phyloP scores from a whole-genome alignment of 768 basidiomycete genomes.

The Agaricus bisporus region DNA sequence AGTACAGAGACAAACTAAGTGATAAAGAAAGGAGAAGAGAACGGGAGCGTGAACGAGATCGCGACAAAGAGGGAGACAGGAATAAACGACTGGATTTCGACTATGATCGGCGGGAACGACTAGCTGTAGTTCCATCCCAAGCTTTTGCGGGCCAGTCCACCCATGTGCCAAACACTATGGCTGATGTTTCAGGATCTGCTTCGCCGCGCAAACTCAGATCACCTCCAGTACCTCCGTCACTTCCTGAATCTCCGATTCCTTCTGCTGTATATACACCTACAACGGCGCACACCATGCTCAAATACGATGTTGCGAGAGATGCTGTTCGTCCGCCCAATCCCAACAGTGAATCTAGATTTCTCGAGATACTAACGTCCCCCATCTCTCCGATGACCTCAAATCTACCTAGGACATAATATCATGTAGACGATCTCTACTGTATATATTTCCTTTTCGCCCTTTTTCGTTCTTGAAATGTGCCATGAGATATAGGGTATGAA shows the following conservation, averaged over 20 bases:
- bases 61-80: constrained; percentile 12
- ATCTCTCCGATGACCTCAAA: not conserved
- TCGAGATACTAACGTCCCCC: constrained; percentile 9
- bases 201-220: not conserved
- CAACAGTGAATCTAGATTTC: constrained; percentile 5
- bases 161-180: not conserved
- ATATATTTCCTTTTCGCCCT: not conserved
- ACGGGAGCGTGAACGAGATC: constrained; percentile 10
- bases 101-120: constrained; percentile 10
- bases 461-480: no score
- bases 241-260: not conserved
- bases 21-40: constrained; percentile 10
- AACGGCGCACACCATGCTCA: not conserved
- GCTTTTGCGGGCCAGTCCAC: not conserved
- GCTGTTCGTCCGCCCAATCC: constrained; percentile 1
- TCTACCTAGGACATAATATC: not conserved
- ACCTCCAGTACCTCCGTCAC: not conserved
- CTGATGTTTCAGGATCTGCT: not conserved
- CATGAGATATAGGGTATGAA: no score
- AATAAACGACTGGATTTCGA: constrained; percentile 6
- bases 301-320: not conserved
- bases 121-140: not conserved
- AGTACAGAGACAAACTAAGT: constrained; percentile 13
- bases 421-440: not conserved
- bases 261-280: not conserved